These are phyloP conservation scores for Pichia occidentalis DNA, from an alignment of 805 yeast species.

Conservation along the genomic window DNA sequence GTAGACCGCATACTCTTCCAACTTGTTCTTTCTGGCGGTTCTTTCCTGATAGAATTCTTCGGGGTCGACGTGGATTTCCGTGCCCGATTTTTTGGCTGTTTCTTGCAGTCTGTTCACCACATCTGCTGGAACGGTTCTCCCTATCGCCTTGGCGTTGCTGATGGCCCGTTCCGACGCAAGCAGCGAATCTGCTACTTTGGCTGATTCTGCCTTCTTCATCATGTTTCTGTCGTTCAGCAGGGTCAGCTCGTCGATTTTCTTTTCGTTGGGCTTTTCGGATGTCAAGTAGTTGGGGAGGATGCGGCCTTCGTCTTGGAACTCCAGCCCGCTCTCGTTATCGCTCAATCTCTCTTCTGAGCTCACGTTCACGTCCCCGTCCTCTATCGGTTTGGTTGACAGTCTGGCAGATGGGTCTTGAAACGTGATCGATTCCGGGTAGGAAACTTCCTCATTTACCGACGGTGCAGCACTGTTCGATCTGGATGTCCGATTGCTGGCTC, in stretches of 20 bases:
- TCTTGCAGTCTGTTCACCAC: constrained; percentile 25
- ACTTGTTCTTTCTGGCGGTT: constrained; percentile 40
- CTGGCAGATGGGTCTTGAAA: constrained; percentile 72
- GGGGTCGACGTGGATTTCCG: constrained; percentile 38
- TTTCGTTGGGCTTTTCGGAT: constrained; percentile 5
- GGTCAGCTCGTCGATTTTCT: constrained; percentile 23
- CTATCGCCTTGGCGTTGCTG: constrained; percentile 45
- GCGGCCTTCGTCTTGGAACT: constrained; percentile 54
- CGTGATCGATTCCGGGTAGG: constrained; percentile 46
- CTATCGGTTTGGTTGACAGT: constrained; percentile 20
- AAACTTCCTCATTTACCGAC: constrained; percentile 8
- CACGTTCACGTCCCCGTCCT: constrained; percentile 14
- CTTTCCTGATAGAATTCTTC: constrained; percentile 46
- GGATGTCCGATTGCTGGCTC: constrained; percentile 5
- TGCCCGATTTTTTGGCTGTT: constrained; percentile 32
- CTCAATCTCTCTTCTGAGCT: constrained; percentile 58
- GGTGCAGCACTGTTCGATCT: constrained; percentile 11
- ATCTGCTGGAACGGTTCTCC: constrained; percentile 29
- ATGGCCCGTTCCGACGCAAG: constrained; percentile 54
- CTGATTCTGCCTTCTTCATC: constrained; percentile 41
- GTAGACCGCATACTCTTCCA: constrained; percentile 53
- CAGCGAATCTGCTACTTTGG: constrained; percentile 47
- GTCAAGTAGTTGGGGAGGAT: constrained; percentile 50
- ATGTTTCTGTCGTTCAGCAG: constrained; percentile 22
- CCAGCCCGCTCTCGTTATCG: constrained; percentile 55